Conservation (phyloP, 1,284 basidiomycete species). For the Microbotryum scabiosae region DNA sequence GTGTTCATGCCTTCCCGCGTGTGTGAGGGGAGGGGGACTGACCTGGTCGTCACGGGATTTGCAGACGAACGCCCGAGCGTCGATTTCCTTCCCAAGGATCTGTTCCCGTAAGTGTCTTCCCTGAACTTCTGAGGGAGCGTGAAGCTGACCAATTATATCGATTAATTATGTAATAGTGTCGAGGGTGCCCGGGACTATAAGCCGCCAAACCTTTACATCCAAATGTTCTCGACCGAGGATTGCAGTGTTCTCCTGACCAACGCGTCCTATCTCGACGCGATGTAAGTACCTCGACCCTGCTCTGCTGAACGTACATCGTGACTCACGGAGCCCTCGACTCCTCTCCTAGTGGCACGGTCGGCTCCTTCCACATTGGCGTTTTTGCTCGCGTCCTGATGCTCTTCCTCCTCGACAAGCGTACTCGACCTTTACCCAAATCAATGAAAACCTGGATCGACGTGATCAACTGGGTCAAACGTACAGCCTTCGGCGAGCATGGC, state of each 20-base stretch:
- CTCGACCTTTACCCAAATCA: conserved; percentile 49
- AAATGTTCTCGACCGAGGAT: conserved; percentile 55
- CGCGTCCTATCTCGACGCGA: conserved; percentile 50
- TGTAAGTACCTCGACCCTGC: conserved; percentile 22
- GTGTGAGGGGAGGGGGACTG: no score
- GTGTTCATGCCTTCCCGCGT: no score
- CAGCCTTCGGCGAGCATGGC: conserved; percentile 7
- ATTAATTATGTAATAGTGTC: background rate
- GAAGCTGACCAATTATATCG: no score
- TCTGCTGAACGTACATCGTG: no score
- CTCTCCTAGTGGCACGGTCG: conserved; percentile 34
- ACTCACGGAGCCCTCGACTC: no score
- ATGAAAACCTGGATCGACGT: conserved; percentile 58
- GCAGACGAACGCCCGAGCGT: conserved; percentile 48
- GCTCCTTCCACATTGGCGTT: conserved; percentile 49
- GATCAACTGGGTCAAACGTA: conserved; percentile 50
- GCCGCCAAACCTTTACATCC: conserved; percentile 54
- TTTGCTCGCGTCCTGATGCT: conserved; percentile 54
- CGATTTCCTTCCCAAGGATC: conserved; percentile 51
- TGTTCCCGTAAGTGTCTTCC: conserved; percentile 47
- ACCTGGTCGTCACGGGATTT: no score
- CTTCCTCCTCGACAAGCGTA: conserved; percentile 51
- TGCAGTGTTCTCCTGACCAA: conserved; percentile 55
- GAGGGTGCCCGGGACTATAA: conserved; percentile 26
- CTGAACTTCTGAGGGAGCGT: no score